Percentiles rank a stretch among this genome's conserved stretches.
phyloP scores from a whole-genome alignment of 2,329 filamentous ascomycete species.

The Diaporthe sp. region DNA sequence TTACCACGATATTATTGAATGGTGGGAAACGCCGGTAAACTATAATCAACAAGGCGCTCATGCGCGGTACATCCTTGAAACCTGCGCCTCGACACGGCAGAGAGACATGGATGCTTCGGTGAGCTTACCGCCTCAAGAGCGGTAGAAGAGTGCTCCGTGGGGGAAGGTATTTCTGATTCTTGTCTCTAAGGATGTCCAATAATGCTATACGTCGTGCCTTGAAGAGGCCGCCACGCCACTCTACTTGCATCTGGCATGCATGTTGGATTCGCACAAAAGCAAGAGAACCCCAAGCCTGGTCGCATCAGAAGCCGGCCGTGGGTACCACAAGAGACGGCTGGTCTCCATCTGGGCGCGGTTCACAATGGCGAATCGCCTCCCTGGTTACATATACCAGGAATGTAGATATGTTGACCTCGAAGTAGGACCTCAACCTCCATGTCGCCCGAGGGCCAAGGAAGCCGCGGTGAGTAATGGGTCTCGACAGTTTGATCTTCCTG shows the following conservation, averaged over 20 bases:
- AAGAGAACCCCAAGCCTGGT: not conserved
- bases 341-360: not conserved
- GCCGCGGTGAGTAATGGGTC: slow-evolving; percentile 79
- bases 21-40: slow-evolving; percentile 15
- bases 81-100: slow-evolving; percentile 9
- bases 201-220: not conserved
- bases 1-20: not conserved
- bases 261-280: not conserved
- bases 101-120: slow-evolving; percentile 10
- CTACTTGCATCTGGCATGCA: not conserved
- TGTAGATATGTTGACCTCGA: slow-evolving; percentile 70
- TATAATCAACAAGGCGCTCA: not conserved
- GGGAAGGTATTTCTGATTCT: not conserved
- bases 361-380: not conserved
- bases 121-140: not conserved
- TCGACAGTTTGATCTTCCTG: slow-evolving; percentile 75
- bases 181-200: not conserved
- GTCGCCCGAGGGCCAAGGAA: slow-evolving; percentile 60
- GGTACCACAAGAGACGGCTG: slow-evolving; percentile 9
- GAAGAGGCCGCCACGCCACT: not conserved
- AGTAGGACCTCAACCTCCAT: slow-evolving; percentile 81
- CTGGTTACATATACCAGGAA: not conserved
- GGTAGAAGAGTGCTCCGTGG: not conserved
- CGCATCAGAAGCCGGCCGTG: not conserved
- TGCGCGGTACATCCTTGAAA: slow-evolving; percentile 27